Conservation (phyloP, 2,329 filamentous ascomycete genomes). For the Calonectria montana region DNA sequence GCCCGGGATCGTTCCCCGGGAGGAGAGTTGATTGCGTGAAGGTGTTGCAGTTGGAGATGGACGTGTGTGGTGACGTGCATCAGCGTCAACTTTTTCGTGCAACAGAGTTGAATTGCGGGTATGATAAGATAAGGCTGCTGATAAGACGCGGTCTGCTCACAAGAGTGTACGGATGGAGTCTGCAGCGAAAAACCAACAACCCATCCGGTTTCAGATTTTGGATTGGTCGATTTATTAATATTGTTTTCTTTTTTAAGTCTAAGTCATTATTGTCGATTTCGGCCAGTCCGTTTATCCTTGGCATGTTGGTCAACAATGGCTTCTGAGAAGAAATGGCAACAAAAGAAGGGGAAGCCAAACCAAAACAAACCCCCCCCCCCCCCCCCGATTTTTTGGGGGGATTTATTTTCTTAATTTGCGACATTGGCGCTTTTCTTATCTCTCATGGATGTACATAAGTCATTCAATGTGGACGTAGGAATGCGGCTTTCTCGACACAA, state of each 20-base stretch:
- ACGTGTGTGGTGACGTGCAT: slow-evolving; percentile 16
- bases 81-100: slow-evolving; percentile 20
- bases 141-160: background rate
- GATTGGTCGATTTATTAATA: no score
- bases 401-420: no score
- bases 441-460: background rate
- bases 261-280: no score
- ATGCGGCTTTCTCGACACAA: background rate
- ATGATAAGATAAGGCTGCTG: slow-evolving; percentile 28
- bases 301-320: no score
- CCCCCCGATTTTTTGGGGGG: no score
- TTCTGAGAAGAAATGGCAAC: background rate
- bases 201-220: no score
- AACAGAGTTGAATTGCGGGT: background rate
- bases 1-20: background rate
- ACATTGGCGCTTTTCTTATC: background rate
- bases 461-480: background rate
- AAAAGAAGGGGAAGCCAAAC: background rate
- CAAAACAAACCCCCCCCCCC: no score
- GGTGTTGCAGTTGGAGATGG: background rate
- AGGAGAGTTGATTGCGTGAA: background rate
- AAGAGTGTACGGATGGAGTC: background rate
- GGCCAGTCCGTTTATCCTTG: no score
- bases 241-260: background rate
- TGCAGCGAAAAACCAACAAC: no score